Percentiles rank a stretch among this genome's conserved stretches.
Evolutionary conservation across 305 asterid genomes (phyloP).

Genomic region (Plantago coronopus): DNA sequence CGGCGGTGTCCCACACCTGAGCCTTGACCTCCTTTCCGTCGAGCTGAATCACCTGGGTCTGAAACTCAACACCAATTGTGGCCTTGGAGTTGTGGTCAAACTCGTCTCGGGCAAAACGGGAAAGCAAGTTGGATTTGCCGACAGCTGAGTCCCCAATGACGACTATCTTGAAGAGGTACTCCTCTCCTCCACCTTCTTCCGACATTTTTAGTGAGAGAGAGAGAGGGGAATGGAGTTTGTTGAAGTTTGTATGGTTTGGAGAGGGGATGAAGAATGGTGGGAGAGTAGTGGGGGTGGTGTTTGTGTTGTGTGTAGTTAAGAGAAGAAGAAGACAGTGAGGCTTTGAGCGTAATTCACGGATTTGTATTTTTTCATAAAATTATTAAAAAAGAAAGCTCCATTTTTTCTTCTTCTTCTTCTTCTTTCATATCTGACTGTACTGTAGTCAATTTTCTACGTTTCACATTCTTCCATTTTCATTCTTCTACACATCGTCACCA

Average conservation of each 20-base stretch:
- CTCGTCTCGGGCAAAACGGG: constrained; percentile 68
- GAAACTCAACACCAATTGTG: constrained; percentile 71
- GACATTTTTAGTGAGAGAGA: constrained; percentile 16
- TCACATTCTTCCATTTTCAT: too few species aligned
- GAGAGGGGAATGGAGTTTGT: constrained; percentile 7
- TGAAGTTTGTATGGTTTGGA: too few species aligned
- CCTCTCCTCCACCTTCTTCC: constrained; percentile 51
- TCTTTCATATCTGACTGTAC: too few species aligned
- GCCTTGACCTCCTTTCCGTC: constrained; percentile 75
- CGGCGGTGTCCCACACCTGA: constrained; percentile 85
- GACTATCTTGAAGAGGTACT: constrained; percentile 67
- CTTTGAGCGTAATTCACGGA: constrained; percentile 21
- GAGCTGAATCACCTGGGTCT: constrained; percentile 63
- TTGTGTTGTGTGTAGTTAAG: neutral
- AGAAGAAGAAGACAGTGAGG: neutral
- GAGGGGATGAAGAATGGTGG: neutral
- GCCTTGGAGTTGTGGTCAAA: constrained; percentile 74
- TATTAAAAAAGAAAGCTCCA: too few species aligned
- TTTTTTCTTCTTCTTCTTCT: too few species aligned
- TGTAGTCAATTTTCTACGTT: too few species aligned
- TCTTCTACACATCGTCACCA: too few species aligned
- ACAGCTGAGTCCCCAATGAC: constrained; percentile 73
- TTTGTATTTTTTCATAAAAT: too few species aligned
- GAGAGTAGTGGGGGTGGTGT: constrained; percentile 14
- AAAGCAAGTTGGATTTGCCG: constrained; percentile 66